phyloP scores from a whole-genome alignment of 495 filamentous ascomycete genomes.

The Elaphomyces granulatus region DNA sequence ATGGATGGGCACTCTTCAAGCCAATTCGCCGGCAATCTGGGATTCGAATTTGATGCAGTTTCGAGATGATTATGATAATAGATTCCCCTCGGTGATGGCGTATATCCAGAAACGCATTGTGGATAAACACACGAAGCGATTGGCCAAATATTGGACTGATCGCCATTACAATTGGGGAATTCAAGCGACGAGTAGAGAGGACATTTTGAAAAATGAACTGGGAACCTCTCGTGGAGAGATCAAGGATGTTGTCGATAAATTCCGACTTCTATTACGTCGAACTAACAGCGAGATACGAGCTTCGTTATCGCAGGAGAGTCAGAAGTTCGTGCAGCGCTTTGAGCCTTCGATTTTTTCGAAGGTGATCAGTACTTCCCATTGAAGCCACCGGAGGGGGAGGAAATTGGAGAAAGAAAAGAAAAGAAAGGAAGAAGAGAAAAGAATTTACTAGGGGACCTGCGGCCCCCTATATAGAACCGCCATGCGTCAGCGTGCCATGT shows the following conservation, averaged over 20 bases:
- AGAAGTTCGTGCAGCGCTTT: not conserved
- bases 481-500: no score
- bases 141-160: no score
- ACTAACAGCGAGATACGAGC: not conserved
- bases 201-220: not conserved
- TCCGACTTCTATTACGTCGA: not conserved
- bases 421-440: not conserved
- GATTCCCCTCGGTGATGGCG: not conserved
- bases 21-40: no score
- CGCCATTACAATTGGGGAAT: no score
- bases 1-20: no score
- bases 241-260: not conserved
- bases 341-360: not conserved
- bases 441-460: no score
- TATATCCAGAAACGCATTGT: not conserved
- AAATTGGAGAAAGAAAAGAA: not conserved
- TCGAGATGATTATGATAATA: not conserved
- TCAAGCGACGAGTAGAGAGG: not conserved
- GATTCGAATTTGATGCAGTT: not conserved
- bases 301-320: not conserved
- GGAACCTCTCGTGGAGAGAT: not conserved
- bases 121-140: no score
- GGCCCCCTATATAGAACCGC: no score
- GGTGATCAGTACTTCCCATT: not conserved
- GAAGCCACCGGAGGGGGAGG: not conserved